These are phyloP conservation scores for Clavulina sp. DNA, from an alignment of 768 basidiomycete genomes.

Conservation along the genomic window DNA sequence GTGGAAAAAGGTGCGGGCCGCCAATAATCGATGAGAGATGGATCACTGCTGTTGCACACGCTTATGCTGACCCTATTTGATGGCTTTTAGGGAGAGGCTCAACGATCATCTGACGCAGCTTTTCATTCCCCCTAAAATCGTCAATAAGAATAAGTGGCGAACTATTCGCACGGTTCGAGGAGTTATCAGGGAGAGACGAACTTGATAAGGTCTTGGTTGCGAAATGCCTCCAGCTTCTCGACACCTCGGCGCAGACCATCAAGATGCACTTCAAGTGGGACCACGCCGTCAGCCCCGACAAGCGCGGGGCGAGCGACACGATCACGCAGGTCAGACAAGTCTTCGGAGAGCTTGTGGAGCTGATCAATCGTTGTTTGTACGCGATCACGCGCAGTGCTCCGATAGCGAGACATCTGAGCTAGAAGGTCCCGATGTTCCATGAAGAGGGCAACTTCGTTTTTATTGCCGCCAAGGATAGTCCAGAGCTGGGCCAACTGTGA, in stretches of 20 bases:
- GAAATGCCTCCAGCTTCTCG: slow-evolving; percentile 34
- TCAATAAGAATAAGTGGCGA: too few relatives aligned
- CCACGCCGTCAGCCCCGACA: slow-evolving; percentile 23
- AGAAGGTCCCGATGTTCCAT: slow-evolving; percentile 37
- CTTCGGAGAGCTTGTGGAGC: slow-evolving; percentile 44
- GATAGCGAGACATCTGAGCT: slow-evolving; percentile 35
- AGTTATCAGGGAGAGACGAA: too few relatives aligned
- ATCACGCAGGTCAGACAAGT: slow-evolving; percentile 62
- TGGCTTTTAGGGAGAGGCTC: too few relatives aligned
- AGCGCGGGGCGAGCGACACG: slow-evolving; percentile 52
- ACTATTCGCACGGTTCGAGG: too few relatives aligned
- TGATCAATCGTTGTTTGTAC: slow-evolving; percentile 49
- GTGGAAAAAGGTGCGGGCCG: too few relatives aligned
- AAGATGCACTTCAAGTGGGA: slow-evolving; percentile 61
- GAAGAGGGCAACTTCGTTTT: slow-evolving; percentile 29
- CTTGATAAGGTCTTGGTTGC: too few relatives aligned
- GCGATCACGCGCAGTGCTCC: slow-evolving; percentile 43
- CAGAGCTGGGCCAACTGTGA: slow-evolving; percentile 39
- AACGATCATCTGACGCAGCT: too few relatives aligned
- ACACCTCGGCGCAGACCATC: slow-evolving; percentile 49
- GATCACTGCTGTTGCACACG: too few relatives aligned
- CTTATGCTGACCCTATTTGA: too few relatives aligned
- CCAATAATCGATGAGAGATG: too few relatives aligned
- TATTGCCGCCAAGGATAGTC: slow-evolving; percentile 52
- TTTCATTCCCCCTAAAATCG: too few relatives aligned